Evolutionary conservation across 805 yeast genomes (phyloP).

Genomic region (Candida patagonica): DNA sequence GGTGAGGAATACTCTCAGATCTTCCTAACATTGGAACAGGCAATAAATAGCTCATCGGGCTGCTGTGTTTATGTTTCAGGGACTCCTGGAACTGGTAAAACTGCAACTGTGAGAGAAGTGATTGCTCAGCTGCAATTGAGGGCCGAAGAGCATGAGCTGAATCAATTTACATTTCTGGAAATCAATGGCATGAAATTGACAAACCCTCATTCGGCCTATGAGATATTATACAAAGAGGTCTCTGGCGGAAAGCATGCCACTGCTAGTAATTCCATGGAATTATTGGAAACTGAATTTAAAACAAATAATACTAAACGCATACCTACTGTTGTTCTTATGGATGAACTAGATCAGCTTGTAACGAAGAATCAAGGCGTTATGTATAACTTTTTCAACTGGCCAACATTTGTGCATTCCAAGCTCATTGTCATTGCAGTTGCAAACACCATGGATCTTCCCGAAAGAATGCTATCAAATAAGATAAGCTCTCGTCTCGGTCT

Average conservation of each 20-base stretch:
- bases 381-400: conserved; percentile 98
- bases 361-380: conserved; percentile 74
- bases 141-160: conserved; percentile 31
- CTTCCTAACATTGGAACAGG: conserved; percentile 57
- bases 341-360: conserved; percentile 88
- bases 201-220: conserved; percentile 75
- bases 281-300: conserved; percentile 63
- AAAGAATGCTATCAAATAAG: conserved; percentile 75
- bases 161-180: conserved; percentile 64
- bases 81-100: conserved; percentile 96
- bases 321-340: conserved; percentile 74
- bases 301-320: conserved; percentile 23
- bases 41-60: conserved; percentile 64
- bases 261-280: conserved; percentile 53
- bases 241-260: conserved; percentile 46
- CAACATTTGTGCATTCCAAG: conserved; percentile 69
- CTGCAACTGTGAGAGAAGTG: conserved; percentile 86
- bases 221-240: conserved; percentile 68
- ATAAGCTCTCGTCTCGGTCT: conserved; percentile 87
- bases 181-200: conserved; percentile 84
- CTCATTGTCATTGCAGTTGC: conserved; percentile 89
- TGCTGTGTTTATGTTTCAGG: conserved; percentile 88
- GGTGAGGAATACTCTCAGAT: conserved; percentile 72
- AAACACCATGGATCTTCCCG: conserved; percentile 96
- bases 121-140: conserved; percentile 51